Conservation (phyloP, 768 basidiomycete species). For the Lentinula sp. region DNA sequence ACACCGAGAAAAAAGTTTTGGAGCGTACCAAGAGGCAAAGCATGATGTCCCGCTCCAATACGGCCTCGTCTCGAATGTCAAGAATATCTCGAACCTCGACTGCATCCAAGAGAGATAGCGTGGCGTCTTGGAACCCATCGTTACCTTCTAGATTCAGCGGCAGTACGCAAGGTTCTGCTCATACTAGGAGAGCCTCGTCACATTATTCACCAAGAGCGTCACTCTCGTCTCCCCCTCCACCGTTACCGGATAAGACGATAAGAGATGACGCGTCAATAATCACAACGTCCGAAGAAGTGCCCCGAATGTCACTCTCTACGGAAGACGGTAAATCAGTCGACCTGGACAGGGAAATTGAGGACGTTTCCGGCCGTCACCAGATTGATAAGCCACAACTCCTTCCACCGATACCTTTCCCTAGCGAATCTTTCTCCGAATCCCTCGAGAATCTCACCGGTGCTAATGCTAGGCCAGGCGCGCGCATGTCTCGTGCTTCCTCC, state of each 20-base stretch:
- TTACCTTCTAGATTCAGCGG: constrained; percentile 55
- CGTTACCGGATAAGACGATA: constrained; percentile 30
- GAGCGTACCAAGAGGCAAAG: constrained; percentile 86
- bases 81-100: constrained; percentile 2
- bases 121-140: constrained; percentile 40
- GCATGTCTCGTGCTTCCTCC: constrained; percentile 43
- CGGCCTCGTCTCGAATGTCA: constrained; percentile 14
- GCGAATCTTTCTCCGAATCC: constrained; percentile 77
- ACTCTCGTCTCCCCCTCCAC: constrained; percentile 41
- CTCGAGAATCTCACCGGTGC: constrained; percentile 48
- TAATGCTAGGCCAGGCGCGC: constrained; percentile 28
- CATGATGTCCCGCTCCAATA: constrained; percentile 60
- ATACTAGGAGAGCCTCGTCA: constrained; percentile 27
- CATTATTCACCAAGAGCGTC: constrained; percentile 42
- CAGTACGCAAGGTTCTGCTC: constrained; percentile 47
- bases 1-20: constrained; percentile 85
- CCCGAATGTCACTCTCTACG: constrained; percentile 69
- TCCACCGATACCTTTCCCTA: constrained; percentile 73
- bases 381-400: constrained; percentile 44
- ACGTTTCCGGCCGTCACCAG: constrained; percentile 3
- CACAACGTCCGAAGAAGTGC: constrained; percentile 41
- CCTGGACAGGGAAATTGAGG: constrained; percentile 38
- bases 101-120: constrained; percentile 38
- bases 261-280: constrained; percentile 1
- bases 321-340: constrained; percentile 66